Base-by-base conservation (phyloP, 495 filamentous ascomycete species). In the Rostrohypoxylon terebratum region DNA sequence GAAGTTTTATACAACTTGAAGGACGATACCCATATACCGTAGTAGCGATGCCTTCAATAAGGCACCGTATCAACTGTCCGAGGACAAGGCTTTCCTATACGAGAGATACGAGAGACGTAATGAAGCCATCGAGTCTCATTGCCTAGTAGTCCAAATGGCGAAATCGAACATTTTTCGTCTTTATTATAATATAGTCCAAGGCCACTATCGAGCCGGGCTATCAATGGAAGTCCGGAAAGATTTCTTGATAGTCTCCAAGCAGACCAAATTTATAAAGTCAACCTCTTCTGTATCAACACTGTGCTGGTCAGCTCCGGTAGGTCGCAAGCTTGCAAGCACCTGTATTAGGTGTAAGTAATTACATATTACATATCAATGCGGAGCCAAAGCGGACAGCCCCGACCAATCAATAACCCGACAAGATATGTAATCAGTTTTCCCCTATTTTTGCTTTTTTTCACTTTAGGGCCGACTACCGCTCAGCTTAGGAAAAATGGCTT, bases 381-480 rank as follows among this genome's bases (percentile, higher is more conserved):
- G 71, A 73, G 71, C 57, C 23, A 57, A 38, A 61, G 13, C 61
- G 60, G 60, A 47, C 23, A 21, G 34, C 58, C 31, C 59, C 55
- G 38, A 51, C 70, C 70, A 73, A 73, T 73, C 70, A 72, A 40
- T 48, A 60, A 16, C 60, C 60, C 11, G 31, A 58, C 48, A 61
- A 65, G 57, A 69, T 62, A 59, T 73, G 45, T 64, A 65, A 59
- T 53, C 53, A 50, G 50, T 5, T 57, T 65, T 66, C 61, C 48
- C 60, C 65, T 69, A 69, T 65, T 68, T 68, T 66, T 66, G 48
- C 38, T 62, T 67, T 66, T 65, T 68, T 60, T 44, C 23, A 18
- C 14, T 66, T 69, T 69, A 73, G 71, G 71, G 66, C 71, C 71
- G 71, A 73, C 71, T 69, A 60, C 63, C 71, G 65, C 65, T 65